These are phyloP conservation scores for Verruconis gallopava DNA, from an alignment of 2,329 filamentous ascomycete genomes.

Conservation along the genomic window DNA sequence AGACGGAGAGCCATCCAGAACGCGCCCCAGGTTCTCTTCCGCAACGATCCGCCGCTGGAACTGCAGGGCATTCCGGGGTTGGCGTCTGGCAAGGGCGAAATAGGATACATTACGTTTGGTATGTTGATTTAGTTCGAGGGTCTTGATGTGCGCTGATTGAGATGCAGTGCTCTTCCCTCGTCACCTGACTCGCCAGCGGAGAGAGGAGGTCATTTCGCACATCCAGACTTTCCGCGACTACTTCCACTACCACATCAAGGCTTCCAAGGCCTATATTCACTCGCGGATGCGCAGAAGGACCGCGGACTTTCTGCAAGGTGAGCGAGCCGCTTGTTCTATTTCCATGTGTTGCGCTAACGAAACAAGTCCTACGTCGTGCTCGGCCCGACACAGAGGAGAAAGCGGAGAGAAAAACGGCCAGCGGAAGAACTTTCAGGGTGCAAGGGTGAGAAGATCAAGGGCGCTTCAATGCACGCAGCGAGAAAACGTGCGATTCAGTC, in stretches of 20 bases:
- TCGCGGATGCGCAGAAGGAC: constrained; percentile 95
- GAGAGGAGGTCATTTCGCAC: constrained; percentile 92
- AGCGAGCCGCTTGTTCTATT: constrained; percentile 16
- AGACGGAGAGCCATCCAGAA: constrained; percentile 92
- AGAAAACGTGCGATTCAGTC: too few species aligned
- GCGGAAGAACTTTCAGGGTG: constrained; percentile 76
- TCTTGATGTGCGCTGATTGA: constrained; percentile 16
- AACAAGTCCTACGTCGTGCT: constrained; percentile 79
- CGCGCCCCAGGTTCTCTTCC: constrained; percentile 91
- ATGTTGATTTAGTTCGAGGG: constrained; percentile 19
- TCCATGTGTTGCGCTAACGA: background rate
- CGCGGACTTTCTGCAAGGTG: constrained; percentile 95
- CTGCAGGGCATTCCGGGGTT: constrained; percentile 79
- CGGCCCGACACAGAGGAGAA: constrained; percentile 93
- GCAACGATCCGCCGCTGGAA: constrained; percentile 87
- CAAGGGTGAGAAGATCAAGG: constrained; percentile 22
- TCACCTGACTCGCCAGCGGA: constrained; percentile 79
- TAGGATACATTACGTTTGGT: constrained; percentile 99
- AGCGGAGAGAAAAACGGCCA: constrained; percentile 86
- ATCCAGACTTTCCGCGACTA: constrained; percentile 99
- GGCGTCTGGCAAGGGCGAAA: constrained; percentile 63
- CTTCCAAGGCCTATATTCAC: constrained; percentile 98
- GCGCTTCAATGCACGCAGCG: too few species aligned
- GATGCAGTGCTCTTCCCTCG: constrained; percentile 77
- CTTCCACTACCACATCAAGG: constrained; percentile 99